Evolutionary conservation across 2,329 filamentous ascomycete genomes (phyloP).

Genomic region (Paraphaeosphaeria minitans): DNA sequence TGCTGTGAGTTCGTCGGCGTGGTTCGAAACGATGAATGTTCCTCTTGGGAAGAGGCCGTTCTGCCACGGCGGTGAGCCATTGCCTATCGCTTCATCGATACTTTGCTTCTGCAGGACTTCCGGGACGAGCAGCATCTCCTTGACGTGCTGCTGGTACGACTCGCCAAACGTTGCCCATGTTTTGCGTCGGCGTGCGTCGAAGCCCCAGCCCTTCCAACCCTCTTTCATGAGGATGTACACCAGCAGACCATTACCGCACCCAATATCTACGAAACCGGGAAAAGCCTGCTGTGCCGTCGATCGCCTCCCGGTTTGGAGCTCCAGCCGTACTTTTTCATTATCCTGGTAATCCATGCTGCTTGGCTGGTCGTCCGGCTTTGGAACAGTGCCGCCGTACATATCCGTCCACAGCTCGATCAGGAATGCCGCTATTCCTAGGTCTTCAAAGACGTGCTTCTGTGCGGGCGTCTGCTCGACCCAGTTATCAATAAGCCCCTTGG

Average conservation of each 20-base stretch:
- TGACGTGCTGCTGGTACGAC: constrained; percentile 55
- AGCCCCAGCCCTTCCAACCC: constrained; percentile 85
- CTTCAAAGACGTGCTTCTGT: constrained; percentile 92
- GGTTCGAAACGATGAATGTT: constrained; percentile 95
- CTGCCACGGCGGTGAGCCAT: constrained; percentile 42
- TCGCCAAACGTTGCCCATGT: constrained; percentile 78
- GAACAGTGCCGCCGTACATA: constrained; percentile 66
- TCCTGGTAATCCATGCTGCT: constrained; percentile 12
- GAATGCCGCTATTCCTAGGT: constrained; percentile 88
- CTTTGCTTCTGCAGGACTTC: constrained; percentile 40
- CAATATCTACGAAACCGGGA: constrained; percentile 93
- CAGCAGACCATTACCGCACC: constrained; percentile 91
- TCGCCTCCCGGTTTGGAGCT: not conserved
- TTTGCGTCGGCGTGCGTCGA: constrained; percentile 84
- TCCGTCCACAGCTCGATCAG: constrained; percentile 87
- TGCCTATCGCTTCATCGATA: not conserved
- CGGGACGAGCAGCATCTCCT: constrained; percentile 67
- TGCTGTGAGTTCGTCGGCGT: constrained; percentile 92
- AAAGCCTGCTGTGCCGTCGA: constrained; percentile 54
- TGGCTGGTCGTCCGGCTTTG: constrained; percentile 10
- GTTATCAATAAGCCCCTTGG: constrained; percentile 67
- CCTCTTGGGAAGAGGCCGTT: constrained; percentile 70
- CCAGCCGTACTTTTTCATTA: not conserved
- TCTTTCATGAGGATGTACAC: constrained; percentile 81
- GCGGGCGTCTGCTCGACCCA: constrained; percentile 92